Evolutionary conservation across 441 rosid species (phyloP), one percentile per base, ranked within the genome.

Genomic region (Gossypium lobatum): DNA sequence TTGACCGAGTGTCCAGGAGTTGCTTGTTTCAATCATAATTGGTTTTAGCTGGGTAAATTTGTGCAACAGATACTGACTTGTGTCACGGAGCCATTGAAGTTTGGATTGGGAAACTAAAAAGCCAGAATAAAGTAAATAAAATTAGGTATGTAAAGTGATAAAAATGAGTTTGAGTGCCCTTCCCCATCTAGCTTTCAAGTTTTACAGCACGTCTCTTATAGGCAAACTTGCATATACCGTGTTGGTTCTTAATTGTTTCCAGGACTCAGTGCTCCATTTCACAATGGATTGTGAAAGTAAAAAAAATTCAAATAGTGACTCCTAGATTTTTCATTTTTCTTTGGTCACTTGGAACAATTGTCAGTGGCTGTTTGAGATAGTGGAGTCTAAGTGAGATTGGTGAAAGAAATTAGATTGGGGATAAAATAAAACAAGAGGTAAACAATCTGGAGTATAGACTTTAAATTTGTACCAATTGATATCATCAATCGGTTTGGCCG

Each of bases 371-470:
- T 9, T 46, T 66, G 39, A 46, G 21, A 66, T 46, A 6, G 9
- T 14, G 39, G 57, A 28, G 21, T 66, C 71, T 46, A 48, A 66
- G n/a, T 66, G 57, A 34, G 39, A 66, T 66, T 21, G 70, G 20
- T 66, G 39, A 66, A 66, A 66, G 23, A 50, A 50, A 17, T 25
- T 67, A 26, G 4, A 0, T 0, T 46, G 57, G 20, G 55, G 58
- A 25, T 46, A 23, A 46, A 67, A 25, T 57, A 46, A 62, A 20
- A 6, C 9, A 5, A 42, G 17, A 21, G 58, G 17, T 21, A 3
- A 13, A 14, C 10, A 57, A 42, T 42, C 53, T 8, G 26, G 23
- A 37, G 1, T 57, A 1, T 17, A 18, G 37, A 20, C 37, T 39
- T 39, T 20, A 28, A 34, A 2, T 70, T 46, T 60, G 34, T n/a